These are phyloP conservation scores for Pythium brachiatum DNA, from an alignment of 352 stramenopile species.

Conservation along the genomic window DNA sequence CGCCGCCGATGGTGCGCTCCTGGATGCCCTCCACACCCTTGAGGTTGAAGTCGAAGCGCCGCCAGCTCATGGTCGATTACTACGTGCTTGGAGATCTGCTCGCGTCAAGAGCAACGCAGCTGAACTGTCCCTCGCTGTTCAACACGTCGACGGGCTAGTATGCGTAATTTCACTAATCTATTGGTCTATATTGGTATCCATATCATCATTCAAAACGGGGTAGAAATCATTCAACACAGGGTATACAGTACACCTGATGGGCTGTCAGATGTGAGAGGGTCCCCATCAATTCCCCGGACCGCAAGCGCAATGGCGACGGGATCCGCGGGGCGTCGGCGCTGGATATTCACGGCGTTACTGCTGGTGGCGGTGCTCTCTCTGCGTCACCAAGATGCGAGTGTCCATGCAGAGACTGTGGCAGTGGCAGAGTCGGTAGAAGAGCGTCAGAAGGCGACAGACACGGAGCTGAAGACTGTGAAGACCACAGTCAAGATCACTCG, in stretches of 20 bases:
- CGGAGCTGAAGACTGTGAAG: not conserved
- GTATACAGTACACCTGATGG: not conserved
- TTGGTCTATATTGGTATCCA: constrained; percentile 1
- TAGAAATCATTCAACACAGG: not conserved
- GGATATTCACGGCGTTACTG: constrained; percentile 11
- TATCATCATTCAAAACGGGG: not conserved
- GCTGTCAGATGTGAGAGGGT: not conserved
- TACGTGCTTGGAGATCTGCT: not conserved
- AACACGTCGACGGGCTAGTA: constrained; percentile 27
- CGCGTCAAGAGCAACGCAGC: not conserved
- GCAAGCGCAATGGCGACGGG: not conserved
- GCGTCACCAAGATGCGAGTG: not conserved
- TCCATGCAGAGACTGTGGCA: constrained; percentile 4
- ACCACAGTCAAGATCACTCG: constrained; percentile 13
- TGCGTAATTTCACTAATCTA: constrained; percentile 9
- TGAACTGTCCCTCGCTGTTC: constrained; percentile 14
- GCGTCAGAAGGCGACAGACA: not conserved
- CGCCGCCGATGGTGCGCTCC: constrained; percentile 81
- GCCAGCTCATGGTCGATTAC: constrained; percentile 41
- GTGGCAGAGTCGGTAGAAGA: not conserved
- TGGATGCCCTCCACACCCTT: constrained; percentile 90
- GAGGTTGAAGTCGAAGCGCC: constrained; percentile 85
- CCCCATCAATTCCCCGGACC: not conserved
- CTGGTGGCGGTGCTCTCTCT: not conserved
- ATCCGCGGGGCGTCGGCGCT: not conserved